Base-by-base conservation (phyloP, 1,284 basidiomycete species). In the Leccinum pseudoinsigne region DNA sequence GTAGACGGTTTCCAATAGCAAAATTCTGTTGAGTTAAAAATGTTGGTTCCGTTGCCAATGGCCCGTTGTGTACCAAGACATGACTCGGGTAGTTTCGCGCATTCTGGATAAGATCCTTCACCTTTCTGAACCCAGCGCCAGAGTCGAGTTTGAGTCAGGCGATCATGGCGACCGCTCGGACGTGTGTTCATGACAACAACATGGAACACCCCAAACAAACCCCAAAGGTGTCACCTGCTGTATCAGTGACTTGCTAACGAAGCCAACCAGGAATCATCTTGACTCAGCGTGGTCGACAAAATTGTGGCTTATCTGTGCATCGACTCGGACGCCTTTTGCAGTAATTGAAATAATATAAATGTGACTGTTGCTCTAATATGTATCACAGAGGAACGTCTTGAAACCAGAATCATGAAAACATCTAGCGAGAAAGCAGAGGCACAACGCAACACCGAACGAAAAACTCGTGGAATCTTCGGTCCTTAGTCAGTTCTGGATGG, bases 401-500 rank as follows among this genome's bases (percentile, higher is more conserved):
- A 34, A 31, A 45, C 40, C 11, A 68, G 4, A 36, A 18, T 18
- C 21, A 53, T n/a, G 7, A 45, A 54, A 9, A 23, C 6, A 12
- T 45, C 36, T 68, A 71, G 11, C 16, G n/a, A 53, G 64, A 65
- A 47, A 71, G 68, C 2, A 59, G 61, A 36, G 71, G 67, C 16
- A 83, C 60, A 10, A 92, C 87, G 68, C 88, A 91, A 68, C 86
- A 80, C 60, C 80, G 80, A 38, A 95, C 80, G 69, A 94, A 95
- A 72, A 91, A 94, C 67, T 95, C 90, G 74, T 98, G 96, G 71
- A 98, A 92, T 40, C 97, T 86, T 62, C 85, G 80, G 74, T 99
- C 97, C 45, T 84, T 83, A 16, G 93, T 97, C 54, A 98, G 80
- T 77, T 98, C 97, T 0, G 97, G 97, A 73, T 98, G 97, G 80